Base-by-base conservation (phyloP, 495 filamentous ascomycete species). In the Podospora pseudoanserina region DNA sequence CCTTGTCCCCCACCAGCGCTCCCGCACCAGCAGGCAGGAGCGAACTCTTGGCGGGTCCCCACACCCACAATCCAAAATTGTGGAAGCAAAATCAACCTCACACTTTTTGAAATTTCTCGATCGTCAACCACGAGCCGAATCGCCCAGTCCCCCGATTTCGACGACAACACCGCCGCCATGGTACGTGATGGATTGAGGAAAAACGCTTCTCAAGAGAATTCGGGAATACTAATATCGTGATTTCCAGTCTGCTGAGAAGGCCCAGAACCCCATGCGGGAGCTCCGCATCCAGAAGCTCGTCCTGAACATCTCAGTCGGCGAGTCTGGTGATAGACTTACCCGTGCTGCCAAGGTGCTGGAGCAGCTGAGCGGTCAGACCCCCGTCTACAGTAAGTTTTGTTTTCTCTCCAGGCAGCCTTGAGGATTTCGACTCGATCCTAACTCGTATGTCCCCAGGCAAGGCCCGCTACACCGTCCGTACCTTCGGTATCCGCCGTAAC, bases 401-500 rank as follows among this genome's bases (percentile, higher is more conserved):
- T 44, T 1, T 39, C 11, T 49, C 19, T 27, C 59, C 13, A 57
- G 11, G 11, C 18, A n/a, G 32, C 30, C 44, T 61, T 64, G 39
- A 64, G 11, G 9, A 32, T 26, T 15, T 56, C 6, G 7, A 7
- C n/a, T 32, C 18, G 27, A 62, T 54, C 44, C 34, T 71, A n/a
- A 70, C 60, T 39, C 65, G 3, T 26, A 13, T 60, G n/a, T 44
- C 34, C 69, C 75, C 77, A 93, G 90, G 91, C 91, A 99, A 99
- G 90, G 96, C 96, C 82, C 92, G 96, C 79, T 99, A 98, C 90
- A 99, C 96, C 74, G 96, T 99, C 88, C 94, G 96, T 84, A 97
- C 94, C 79, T 99, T 99, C 87, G 96, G 96, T 90, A 99, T 99
- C 88, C 94, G 96, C 80, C 93, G 95, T 91, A 98, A 99, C 89